Conservation (phyloP, 2,329 filamentous ascomycete species). For the Colletotrichum melonis region DNA sequence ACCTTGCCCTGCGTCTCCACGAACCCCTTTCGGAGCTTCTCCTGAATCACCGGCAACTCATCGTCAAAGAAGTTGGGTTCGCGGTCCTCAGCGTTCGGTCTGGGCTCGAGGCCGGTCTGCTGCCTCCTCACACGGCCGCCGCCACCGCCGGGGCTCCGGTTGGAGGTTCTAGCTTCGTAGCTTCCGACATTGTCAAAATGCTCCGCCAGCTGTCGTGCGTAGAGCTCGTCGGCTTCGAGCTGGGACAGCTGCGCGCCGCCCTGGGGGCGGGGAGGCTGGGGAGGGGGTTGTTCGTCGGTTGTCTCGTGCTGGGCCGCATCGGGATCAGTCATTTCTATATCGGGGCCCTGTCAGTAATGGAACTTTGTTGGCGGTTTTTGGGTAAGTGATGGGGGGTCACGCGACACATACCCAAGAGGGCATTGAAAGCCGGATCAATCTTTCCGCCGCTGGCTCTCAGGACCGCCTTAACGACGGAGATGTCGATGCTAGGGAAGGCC, state of each 20-base stretch:
- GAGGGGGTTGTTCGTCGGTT: constrained; percentile 74
- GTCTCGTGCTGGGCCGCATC: constrained; percentile 69
- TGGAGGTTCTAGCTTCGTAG: constrained; percentile 68
- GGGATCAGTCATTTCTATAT: constrained; percentile 81
- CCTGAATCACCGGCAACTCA: constrained; percentile 90
- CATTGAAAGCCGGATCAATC: constrained; percentile 95
- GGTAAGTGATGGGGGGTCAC: not conserved
- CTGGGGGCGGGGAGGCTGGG: constrained; percentile 83
- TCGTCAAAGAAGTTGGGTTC: constrained; percentile 96
- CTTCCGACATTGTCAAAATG: constrained; percentile 79
- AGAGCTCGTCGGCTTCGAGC: constrained; percentile 89
- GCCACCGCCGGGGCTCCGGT: constrained; percentile 46
- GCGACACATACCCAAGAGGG: constrained; percentile 76
- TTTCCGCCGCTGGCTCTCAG: constrained; percentile 86
- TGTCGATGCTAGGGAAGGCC: constrained; percentile 89
- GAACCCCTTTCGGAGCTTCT: constrained; percentile 95
- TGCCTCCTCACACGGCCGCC: constrained; percentile 39
- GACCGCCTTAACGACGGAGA: constrained; percentile 85
- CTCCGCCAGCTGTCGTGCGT: constrained; percentile 91
- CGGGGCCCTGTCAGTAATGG: constrained; percentile 28
- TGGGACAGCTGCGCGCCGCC: constrained; percentile 75
- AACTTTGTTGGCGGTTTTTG: not conserved
- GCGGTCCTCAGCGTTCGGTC: constrained; percentile 67
- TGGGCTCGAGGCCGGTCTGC: constrained; percentile 61
- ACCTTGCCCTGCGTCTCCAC: constrained; percentile 92